These are phyloP conservation scores for Kazachstania psychrophila DNA, from an alignment of 805 yeast species.

Conservation along the genomic window DNA sequence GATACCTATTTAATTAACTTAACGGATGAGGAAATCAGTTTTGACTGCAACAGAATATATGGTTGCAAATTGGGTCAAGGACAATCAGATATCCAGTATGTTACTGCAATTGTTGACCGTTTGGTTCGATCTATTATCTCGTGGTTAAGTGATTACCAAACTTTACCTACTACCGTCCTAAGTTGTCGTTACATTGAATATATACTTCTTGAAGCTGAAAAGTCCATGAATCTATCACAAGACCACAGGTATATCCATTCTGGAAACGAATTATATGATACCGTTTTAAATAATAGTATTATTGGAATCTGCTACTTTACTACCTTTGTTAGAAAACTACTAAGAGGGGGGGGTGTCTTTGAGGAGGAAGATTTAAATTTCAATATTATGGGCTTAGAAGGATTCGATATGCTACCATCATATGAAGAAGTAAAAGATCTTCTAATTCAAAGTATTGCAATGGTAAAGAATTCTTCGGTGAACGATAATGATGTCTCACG, in stretches of 20 bases:
- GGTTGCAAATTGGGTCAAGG: conserved; percentile 7
- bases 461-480: conserved; percentile 5
- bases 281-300: conserved; percentile 42
- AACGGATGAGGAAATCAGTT: conserved; percentile 36
- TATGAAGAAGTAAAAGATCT: conserved; percentile 17
- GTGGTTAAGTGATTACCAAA: conserved; percentile 65
- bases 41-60: conserved; percentile 32
- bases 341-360: conserved; percentile 48
- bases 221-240: conserved; percentile 8
- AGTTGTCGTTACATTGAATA: conserved; percentile 67
- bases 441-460: conserved; percentile 30
- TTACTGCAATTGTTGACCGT: conserved; percentile 44
- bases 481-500: not conserved
- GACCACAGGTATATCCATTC: conserved; percentile 12
- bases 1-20: conserved; percentile 67
- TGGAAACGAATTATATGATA: conserved; percentile 34
- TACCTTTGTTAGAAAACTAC: conserved; percentile 37
- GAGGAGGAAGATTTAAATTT: conserved; percentile 73
- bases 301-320: conserved; percentile 48
- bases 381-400: conserved; percentile 48
- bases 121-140: conserved; percentile 47
- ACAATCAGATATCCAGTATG: conserved; percentile 30
- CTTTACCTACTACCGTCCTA: conserved; percentile 67
- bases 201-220: conserved; percentile 36
- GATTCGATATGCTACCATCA: conserved; percentile 24